Percentiles rank a stretch among this genome's conserved stretches.
phyloP scores from a whole-genome alignment of 768 basidiomycete species.

The Cystofilobasidium ferigula region DNA sequence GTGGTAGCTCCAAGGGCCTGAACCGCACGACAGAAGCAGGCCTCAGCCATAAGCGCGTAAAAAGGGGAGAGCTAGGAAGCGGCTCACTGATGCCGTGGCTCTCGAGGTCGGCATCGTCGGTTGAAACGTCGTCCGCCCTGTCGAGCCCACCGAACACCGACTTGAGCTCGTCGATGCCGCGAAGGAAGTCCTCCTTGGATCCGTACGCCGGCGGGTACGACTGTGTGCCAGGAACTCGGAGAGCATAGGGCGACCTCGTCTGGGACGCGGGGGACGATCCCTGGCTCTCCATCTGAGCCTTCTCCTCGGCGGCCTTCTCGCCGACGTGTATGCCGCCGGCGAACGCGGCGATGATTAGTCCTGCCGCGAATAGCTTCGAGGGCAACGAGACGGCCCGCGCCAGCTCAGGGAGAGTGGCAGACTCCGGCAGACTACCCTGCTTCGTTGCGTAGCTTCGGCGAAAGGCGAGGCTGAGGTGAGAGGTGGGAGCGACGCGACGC shows the following conservation, averaged over 20 bases:
- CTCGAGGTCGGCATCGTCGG: conserved; percentile 35
- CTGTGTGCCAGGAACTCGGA: background rate
- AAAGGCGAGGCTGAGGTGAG: too few relatives aligned
- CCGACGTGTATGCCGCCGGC: background rate
- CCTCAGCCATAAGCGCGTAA: background rate
- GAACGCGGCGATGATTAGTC: too few relatives aligned
- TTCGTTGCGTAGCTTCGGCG: too few relatives aligned
- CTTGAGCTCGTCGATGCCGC: conserved; percentile 48
- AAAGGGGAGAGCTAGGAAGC: background rate
- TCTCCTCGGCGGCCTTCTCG: background rate
- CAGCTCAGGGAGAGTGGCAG: too few relatives aligned
- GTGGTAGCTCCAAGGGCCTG: conserved; percentile 48
- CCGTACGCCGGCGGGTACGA: conserved; percentile 24
- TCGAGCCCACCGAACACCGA: conserved; percentile 42
- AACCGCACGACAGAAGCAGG: background rate
- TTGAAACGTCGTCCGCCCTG: conserved; percentile 44
- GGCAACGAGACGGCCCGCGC: too few relatives aligned
- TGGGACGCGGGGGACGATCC: background rate
- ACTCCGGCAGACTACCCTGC: too few relatives aligned
- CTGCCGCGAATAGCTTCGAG: too few relatives aligned
- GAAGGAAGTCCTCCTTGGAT: conserved; percentile 43
- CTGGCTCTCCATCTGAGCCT: background rate
- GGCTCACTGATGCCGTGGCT: conserved; percentile 52
- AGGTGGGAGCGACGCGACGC: too few relatives aligned
- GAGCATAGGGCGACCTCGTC: background rate